Evolutionary conservation across 169 alveolate genomes (phyloP), one percentile per base, ranked within the genome.

Genomic region (Plasmodium sp.): DNA sequence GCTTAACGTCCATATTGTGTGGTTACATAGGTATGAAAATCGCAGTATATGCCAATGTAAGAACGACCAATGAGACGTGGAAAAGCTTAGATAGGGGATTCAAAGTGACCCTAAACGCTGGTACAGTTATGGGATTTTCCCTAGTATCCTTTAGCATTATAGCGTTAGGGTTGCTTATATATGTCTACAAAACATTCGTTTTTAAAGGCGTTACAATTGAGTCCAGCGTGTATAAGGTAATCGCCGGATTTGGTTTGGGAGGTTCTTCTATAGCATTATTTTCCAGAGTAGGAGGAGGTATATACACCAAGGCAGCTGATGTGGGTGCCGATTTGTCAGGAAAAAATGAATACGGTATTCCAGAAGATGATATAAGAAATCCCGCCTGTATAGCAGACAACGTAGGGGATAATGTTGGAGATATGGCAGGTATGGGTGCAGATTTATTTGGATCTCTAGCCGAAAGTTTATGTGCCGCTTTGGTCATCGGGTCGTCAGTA

Each of bases 371-470:
- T 94, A 98, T 98, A 77, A 95, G 98, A 83, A 98, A 98, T 91
- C 99, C 99, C 9, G 99, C 99, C 16, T 96, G 98, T 92, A 98
- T 98, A 79, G 99, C 99, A 34, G 99, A 98, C 96, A 98, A 97
- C 94, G 99, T 98, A 36, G 99, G 99, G 31, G 99, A 98, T 95
- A 98, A 98, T 94, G 99, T 98, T 22, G 99, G 99, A 41, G 99
- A 98, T 90, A 96, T 97, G 72, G 99, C 99, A n/a, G 99, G 99
- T 51, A 97, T 98, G 99, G 99, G 99, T 22, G 98, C 99, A 16
- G 99, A 98, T 95, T 95, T 98, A 51, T 98, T 98, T 91, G 99
- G 99, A 10, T 98, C 99, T 58, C 93, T 98, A 48, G 99, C 99
- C 10, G 99, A 97, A 95, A 88, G 98, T 31, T 97, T 98, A 72